These are phyloP conservation scores for Tetracentron sinense DNA, from an alignment of 164 flowering plant species.

Conservation along the genomic window DNA sequence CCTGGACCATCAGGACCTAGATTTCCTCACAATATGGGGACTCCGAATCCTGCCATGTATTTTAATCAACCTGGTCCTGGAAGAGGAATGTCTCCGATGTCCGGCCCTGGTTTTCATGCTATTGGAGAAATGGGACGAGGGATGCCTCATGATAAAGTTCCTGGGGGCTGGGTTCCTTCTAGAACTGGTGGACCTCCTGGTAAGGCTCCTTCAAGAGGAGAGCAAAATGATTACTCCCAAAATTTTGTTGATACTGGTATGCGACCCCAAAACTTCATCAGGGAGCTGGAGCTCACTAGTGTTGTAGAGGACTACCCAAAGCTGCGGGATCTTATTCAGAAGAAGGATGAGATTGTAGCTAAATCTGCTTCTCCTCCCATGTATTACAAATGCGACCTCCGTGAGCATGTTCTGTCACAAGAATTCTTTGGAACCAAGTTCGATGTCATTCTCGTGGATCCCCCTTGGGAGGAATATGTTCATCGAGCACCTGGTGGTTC, in stretches of 20 bases:
- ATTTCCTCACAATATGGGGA: slow-evolving; percentile 57
- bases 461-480: slow-evolving; percentile 99
- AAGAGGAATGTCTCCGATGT: slow-evolving; percentile 56
- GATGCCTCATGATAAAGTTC: slow-evolving; percentile 53
- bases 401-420: slow-evolving; percentile 66
- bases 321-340: slow-evolving; percentile 96
- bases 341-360: slow-evolving; percentile 94
- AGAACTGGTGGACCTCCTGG: slow-evolving; percentile 69
- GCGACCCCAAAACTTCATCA: slow-evolving; percentile 93
- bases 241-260: slow-evolving; percentile 98
- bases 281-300: slow-evolving; percentile 95
- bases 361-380: slow-evolving; percentile 84
- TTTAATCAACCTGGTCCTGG: slow-evolving; percentile 68
- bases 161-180: slow-evolving; percentile 71
- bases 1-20: slow-evolving; percentile 67
- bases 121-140: slow-evolving; percentile 57
- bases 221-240: slow-evolving; percentile 99
- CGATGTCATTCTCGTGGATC: slow-evolving; percentile 97
- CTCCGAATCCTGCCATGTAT: slow-evolving; percentile 60
- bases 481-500: slow-evolving; percentile 97
- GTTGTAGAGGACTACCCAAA: slow-evolving; percentile 97
- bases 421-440: slow-evolving; percentile 93
- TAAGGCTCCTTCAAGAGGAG: slow-evolving; percentile 99
- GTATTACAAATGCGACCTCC: slow-evolving; percentile 85
- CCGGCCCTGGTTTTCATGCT: slow-evolving; percentile 64